Percentiles rank a stretch among this genome's conserved stretches.
These are phyloP conservation scores for Phytophthora kernoviae DNA, from an alignment of 352 stramenopile genomes.

Conservation along the genomic window DNA sequence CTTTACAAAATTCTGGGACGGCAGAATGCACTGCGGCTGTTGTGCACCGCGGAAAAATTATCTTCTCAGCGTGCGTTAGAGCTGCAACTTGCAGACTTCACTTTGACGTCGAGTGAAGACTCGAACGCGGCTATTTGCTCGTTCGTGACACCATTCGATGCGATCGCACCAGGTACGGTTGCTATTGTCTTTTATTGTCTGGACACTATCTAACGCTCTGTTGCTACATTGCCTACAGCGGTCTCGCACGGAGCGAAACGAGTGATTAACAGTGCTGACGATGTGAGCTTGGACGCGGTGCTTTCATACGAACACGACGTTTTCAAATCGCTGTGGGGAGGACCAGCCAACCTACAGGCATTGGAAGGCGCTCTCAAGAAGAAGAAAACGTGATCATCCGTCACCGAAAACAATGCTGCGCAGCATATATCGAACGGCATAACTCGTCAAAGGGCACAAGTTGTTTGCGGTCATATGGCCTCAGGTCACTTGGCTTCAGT, in stretches of 20 bases:
- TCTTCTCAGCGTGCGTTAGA: constrained; percentile 44
- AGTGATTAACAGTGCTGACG: constrained; percentile 66
- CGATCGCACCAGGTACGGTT: constrained; percentile 45
- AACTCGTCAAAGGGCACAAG: not conserved
- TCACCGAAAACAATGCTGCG: not conserved
- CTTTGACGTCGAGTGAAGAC: constrained; percentile 42
- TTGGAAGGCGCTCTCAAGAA: constrained; percentile 57
- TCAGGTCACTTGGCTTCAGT: no score
- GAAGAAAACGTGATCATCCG: constrained; percentile 15
- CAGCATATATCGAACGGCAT: not conserved
- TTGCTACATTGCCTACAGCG: constrained; percentile 30
- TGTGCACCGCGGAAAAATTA: constrained; percentile 75
- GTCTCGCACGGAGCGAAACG: constrained; percentile 68
- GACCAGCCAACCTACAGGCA: constrained; percentile 66
- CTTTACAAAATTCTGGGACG: constrained; percentile 81
- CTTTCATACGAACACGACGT: constrained; percentile 61
- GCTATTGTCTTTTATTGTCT: not conserved
- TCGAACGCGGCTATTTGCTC: constrained; percentile 30
- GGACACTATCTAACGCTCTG: not conserved
- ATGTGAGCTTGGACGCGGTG: constrained; percentile 63
- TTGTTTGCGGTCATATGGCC: no score
- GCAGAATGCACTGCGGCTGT: constrained; percentile 69
- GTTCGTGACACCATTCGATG: constrained; percentile 60
- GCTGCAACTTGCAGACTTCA: constrained; percentile 72
- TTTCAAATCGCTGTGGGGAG: constrained; percentile 72